Base-by-base conservation (phyloP, 495 filamentous ascomycete genomes). In the Aspergillus homomorphus region DNA sequence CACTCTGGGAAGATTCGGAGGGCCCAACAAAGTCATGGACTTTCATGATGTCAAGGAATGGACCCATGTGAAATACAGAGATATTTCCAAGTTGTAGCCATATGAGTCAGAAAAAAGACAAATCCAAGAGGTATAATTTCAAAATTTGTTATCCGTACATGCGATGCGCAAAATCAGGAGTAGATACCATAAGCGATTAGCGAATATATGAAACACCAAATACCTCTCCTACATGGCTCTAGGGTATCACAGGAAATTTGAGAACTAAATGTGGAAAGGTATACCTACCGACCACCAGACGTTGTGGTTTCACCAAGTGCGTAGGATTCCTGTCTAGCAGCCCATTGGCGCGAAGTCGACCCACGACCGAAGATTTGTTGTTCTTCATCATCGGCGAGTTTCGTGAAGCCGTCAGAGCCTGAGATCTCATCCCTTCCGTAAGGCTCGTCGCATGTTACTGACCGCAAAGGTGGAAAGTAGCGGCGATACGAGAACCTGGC, bases 401-500 rank as follows among this genome's bases (percentile, higher is more conserved):
- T 78, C 7, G 66, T 62, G 59, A 78, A 79, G 0, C 74, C 75
- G n/a, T 77, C 73, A 0, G 59, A 42, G 6, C 54, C 57, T 38
- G 59, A 54, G 24, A 57, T 24, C 38, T 80, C 80, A 10, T 68
- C 66, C 41, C 69, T 80, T 10, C 82, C 78, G 57, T 81, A 82
- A 12, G 86, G 83, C 2, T 70, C 69, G 56, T 85, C 80, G 61
- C 86, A 88, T 26, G 61, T 59, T 19, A 57, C 55, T 14, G 73
- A 78, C 21, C 74, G 66, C 57, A 88, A 63, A 5, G 72, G 57
- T 1, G 86, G 86, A 64, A 82, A 89, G 63, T 87, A 88, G 52
- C 86, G 80, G 59, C 90, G 75, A 65, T 96, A 98, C 22, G 87
- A 91, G 73, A 91, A 95, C 65, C 88, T 89, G 18, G 89, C 86